Conservation (phyloP, 2,329 filamentous ascomycete species). For the Rutstroemia sp. region DNA sequence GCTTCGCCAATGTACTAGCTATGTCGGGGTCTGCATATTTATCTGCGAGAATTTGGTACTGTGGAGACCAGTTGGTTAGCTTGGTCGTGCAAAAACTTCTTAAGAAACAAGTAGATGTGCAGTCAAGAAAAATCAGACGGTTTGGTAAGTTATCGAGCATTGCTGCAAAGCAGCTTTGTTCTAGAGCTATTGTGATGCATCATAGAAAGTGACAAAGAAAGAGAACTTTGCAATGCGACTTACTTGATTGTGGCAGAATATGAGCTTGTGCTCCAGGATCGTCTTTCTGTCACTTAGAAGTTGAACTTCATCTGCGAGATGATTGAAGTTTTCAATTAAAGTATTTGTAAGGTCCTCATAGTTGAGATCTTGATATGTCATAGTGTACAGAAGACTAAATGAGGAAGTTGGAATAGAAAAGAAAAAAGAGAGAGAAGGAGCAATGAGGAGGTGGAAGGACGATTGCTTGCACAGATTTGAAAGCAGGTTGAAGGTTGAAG, state of each 20-base stretch:
- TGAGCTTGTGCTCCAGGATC: conserved; percentile 58
- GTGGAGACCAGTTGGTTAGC: conserved; percentile 26
- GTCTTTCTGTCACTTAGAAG: conserved; percentile 55
- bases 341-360: conserved; percentile 42
- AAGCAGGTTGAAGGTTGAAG: too few species aligned
- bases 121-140: conserved; percentile 37
- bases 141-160: conserved; percentile 47
- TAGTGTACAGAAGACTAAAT: conserved; percentile 12
- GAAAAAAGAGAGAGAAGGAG: background rate
- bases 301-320: conserved; percentile 59
- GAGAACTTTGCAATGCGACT: conserved; percentile 23
- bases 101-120: conserved; percentile 10
- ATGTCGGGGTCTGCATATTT: conserved; percentile 64
- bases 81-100: background rate
- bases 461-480: too few species aligned
- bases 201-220: conserved; percentile 26
- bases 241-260: conserved; percentile 61
- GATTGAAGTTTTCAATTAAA: conserved; percentile 56
- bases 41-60: conserved; percentile 60
- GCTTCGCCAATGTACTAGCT: conserved; percentile 57
- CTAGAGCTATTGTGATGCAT: conserved; percentile 67
- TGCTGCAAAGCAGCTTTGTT: conserved; percentile 58
- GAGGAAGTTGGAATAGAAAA: background rate
- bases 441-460: too few species aligned
- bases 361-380: conserved; percentile 25